These are phyloP conservation scores for Suillus lakei DNA, from an alignment of 768 basidiomycete species.

Conservation along the genomic window DNA sequence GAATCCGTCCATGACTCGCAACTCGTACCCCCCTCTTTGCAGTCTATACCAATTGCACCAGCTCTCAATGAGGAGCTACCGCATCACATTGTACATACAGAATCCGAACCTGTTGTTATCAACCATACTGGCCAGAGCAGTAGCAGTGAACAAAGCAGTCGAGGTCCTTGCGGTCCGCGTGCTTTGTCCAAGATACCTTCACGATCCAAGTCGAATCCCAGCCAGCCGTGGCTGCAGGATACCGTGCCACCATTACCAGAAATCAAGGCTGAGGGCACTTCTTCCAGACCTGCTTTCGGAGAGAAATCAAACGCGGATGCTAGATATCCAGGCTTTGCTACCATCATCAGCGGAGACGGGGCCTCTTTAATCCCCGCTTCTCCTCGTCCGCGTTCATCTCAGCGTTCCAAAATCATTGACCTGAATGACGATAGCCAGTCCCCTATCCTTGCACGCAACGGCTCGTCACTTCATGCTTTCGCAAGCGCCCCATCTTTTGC, in stretches of 20 bases:
- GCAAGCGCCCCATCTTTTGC: neutral
- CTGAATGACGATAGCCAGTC: constrained; percentile 12
- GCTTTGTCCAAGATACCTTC: constrained; percentile 37
- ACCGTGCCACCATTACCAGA: constrained; percentile 10
- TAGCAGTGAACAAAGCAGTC: constrained; percentile 38
- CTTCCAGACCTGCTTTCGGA: constrained; percentile 10
- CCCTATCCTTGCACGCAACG: constrained; percentile 10
- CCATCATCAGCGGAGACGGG: constrained; percentile 10
- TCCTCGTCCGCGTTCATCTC: constrained; percentile 6
- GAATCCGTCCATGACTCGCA: constrained; percentile 21
- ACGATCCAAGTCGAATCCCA: constrained; percentile 26
- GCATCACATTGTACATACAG: constrained; percentile 9
- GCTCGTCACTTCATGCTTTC: constrained; percentile 12
- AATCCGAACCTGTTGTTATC: constrained; percentile 1
- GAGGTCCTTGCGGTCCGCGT: constrained; percentile 51
- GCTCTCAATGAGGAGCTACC: neutral
- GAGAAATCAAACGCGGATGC: constrained; percentile 23
- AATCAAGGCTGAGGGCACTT: constrained; percentile 3
- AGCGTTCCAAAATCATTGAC: constrained; percentile 12
- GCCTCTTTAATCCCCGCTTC: neutral
- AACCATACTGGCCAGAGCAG: constrained; percentile 28
- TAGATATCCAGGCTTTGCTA: constrained; percentile 5
- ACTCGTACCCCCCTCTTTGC: neutral
- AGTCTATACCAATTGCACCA: constrained; percentile 16
- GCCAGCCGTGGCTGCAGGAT: constrained; percentile 21